Base-by-base conservation (phyloP, 2,329 filamentous ascomycete species). In the Fusarium anguioides region DNA sequence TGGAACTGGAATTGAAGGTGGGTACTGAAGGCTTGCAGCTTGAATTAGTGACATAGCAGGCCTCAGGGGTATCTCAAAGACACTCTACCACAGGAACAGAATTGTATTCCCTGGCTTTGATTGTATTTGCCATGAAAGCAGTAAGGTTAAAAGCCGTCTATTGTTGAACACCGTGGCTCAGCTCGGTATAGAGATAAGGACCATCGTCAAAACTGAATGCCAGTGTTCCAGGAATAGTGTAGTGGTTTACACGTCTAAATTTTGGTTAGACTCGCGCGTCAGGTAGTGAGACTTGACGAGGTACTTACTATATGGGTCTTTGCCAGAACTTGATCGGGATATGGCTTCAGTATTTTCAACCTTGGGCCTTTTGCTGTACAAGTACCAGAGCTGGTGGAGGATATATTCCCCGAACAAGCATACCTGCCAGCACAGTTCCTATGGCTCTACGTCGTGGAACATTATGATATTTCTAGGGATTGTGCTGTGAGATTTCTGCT, bases 21-120 rank as follows among this genome's bases (percentile, higher is more conserved):
- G 8, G 69, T 68, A 39, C 49, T 33, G n/a, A 83, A 14, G 21
- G 11, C 15, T 27, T 3, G 58, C 37, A 37, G 37, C 47, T 42
- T 9, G 47, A 36, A 29, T 49, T 35, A 27, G 33, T 27, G 17
- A 84, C 80, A 67, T 87, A 87, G 85, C 85, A 87, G 63, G 82
- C 80, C 11, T 75, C 76, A 23, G 53, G 57, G 5, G 83, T 73
- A 59, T 88, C 85, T 1, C 81, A 82, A 21, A 89, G 77, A 65
- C 86, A 89, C 61, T 87, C 83, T 2, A 84, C 86, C 4, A 88
- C 81, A 2, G 85, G 85, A 26, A 86, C 84, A 41, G 81, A 80
- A 42, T 67, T 73, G 62, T 80, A 81, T 0, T 83, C 84, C 18
- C 79, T 75, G 3, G 73, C 64, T 18, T 73, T 71, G n/a, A 84